Conservation (phyloP, 2,329 filamentous ascomycete species). For the Cladorrhinum sp. region DNA sequence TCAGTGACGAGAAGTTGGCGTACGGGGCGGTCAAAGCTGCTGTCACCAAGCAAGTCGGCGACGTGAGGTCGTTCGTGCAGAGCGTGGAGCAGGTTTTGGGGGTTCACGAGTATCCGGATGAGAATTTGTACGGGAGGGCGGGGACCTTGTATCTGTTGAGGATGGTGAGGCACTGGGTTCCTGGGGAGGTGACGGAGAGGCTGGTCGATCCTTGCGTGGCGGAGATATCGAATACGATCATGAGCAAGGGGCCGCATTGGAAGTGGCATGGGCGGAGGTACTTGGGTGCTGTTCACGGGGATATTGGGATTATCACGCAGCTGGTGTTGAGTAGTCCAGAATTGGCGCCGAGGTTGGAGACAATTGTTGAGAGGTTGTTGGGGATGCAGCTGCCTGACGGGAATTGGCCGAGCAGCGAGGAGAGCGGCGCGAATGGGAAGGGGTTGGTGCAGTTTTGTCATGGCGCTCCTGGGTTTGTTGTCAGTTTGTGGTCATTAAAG, state of each 20-base stretch:
- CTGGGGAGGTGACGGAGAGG: constrained; percentile 39
- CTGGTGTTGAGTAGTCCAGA: constrained; percentile 57
- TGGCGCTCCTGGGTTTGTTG: constrained; percentile 56
- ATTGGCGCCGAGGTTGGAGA: constrained; percentile 52
- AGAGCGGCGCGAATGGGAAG: constrained; percentile 11
- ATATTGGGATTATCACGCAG: constrained; percentile 69
- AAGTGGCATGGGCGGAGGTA: constrained; percentile 62
- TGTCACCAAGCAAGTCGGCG: constrained; percentile 37
- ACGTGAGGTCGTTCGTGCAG: constrained; percentile 41
- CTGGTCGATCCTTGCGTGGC: constrained; percentile 53
- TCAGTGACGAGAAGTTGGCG: constrained; percentile 48
- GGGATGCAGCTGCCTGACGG: constrained; percentile 50
- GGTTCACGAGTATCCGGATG: constrained; percentile 47
- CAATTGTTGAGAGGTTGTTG: constrained; percentile 53
- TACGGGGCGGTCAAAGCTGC: constrained; percentile 46
- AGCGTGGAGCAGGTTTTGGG: constrained; percentile 37
- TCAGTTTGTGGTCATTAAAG: constrained; percentile 50
- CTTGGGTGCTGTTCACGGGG: constrained; percentile 65
- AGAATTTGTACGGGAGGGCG: constrained; percentile 65
- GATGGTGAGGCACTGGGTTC: constrained; percentile 57
- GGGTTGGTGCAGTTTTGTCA: constrained; percentile 59
- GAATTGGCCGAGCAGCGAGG: constrained; percentile 30
- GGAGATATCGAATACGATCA: constrained; percentile 57
- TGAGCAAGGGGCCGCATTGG: constrained; percentile 54
- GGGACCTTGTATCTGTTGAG: constrained; percentile 67